Evolutionary conservation across 768 basidiomycete genomes (phyloP), one percentile per base, ranked within the genome.

Genomic region (Tephrocybe sp.): DNA sequence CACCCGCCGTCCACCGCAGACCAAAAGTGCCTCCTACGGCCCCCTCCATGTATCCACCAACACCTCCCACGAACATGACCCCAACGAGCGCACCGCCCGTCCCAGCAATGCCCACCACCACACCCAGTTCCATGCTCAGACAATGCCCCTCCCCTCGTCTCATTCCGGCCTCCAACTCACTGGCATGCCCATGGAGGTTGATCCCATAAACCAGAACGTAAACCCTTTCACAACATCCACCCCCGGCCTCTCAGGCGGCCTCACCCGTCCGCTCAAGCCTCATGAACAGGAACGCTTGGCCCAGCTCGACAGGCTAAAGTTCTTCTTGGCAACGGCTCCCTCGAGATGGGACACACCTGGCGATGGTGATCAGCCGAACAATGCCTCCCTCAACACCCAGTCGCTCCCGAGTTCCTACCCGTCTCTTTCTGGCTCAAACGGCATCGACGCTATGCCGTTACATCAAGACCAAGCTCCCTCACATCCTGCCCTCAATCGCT

Each of bases 251-350:
- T 64, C 71, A 11, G 59, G 64, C 14, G 76, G 75, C 12, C 76
- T 85, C 17, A 73, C 76, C 17, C 72, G 86, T n/a, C 76, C 84
- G 0, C 76, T 91, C 42, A 81, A 77, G 5, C 63, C 77, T 1
- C 71, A 78, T 44, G 89, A 92, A 65, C 81, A 84, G 50, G 86
- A 88, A 18, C 76, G 81, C 21, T 73, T 93, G 36, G 80, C 80
- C n/a, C 78, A 87, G 57, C 79, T 94, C 18, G 90, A 94, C 59
- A 69, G 83, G 18, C 87, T 94, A 68, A 93, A 93, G 71, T 88
- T 85, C 71, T 94, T 94, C 70, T 83, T 94, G 39, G 88, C 89
- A 14, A 91, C 90, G 10, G 92, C 88, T 7, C 93, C 86, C 2
- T 85, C 80, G 24, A 79, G 81, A 42, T 93, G 90, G 90, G 79